Evolutionary conservation across 768 basidiomycete genomes (phyloP).

Genomic region (Sporobolomyces phaffii): DNA sequence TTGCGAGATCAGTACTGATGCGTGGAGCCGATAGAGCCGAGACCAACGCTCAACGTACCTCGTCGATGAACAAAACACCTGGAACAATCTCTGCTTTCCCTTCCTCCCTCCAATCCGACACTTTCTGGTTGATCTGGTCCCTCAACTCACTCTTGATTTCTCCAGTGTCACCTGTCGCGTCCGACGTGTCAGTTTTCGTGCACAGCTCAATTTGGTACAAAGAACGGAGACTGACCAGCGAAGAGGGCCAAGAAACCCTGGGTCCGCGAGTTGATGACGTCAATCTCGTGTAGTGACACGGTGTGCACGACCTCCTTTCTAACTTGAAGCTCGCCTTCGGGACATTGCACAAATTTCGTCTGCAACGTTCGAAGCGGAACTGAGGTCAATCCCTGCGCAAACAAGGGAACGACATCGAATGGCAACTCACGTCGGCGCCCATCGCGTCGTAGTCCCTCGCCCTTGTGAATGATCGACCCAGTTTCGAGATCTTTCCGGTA

Average conservation of each 20-base stretch:
- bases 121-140: conserved; percentile 93
- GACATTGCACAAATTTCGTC: conserved; percentile 98
- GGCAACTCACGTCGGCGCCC: conserved; percentile 81
- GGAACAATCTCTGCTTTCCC: conserved; percentile 97
- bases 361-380: conserved; percentile 46
- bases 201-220: background rate
- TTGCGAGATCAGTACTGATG: background rate
- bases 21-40: background rate
- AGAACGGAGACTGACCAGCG: conserved; percentile 42
- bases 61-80: conserved; percentile 93
- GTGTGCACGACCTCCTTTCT: conserved; percentile 96
- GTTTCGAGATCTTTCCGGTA: conserved; percentile 90
- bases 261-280: conserved; percentile 96
- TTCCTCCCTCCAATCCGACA: conserved; percentile 96
- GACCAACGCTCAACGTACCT: conserved; percentile 44
- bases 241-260: conserved; percentile 93
- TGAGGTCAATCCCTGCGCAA: too few relatives aligned
- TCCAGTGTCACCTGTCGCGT: conserved; percentile 78
- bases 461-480: conserved; percentile 92
- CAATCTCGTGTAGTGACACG: conserved; percentile 95
- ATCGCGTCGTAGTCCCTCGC: conserved; percentile 98
- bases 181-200: background rate
- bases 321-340: conserved; percentile 95
- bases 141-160: conserved; percentile 97
- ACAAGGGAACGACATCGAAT: too few relatives aligned